phyloP scores from a whole-genome alignment of 306 rosid genomes.

The Trifolium dubium region DNA sequence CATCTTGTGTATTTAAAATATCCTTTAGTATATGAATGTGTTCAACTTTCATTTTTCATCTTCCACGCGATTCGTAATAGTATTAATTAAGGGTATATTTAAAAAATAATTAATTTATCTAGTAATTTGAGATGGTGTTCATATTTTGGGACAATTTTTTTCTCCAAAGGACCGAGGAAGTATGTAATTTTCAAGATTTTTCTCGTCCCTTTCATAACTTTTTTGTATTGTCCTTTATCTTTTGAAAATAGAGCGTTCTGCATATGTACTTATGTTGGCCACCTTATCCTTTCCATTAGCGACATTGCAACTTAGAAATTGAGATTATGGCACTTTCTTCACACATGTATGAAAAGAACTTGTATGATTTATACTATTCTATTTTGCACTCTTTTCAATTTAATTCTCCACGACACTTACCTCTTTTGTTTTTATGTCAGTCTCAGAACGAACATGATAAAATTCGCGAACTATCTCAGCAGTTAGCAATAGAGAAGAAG shows the following conservation, averaged over 20 bases:
- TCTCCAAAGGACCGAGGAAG: too few relatives aligned
- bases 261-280: background rate
- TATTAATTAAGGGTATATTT: too few relatives aligned
- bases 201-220: too few relatives aligned
- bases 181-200: too few relatives aligned
- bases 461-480: constrained; percentile 87
- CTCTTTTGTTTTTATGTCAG: constrained; percentile 30
- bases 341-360: constrained; percentile 1
- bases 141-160: too few relatives aligned
- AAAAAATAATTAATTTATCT: too few relatives aligned
- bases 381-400: constrained; percentile 2
- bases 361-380: constrained; percentile 17
- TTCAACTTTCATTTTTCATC: too few relatives aligned
- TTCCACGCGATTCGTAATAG: too few relatives aligned
- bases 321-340: background rate
- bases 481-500: constrained; percentile 82
- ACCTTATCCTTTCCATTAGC: constrained; percentile 11
- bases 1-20: too few relatives aligned
- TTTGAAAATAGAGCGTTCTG: constrained; percentile 12
- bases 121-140: too few relatives aligned
- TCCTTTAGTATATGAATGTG: too few relatives aligned
- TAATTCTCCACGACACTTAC: constrained; percentile 14
- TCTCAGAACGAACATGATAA: constrained; percentile 85
- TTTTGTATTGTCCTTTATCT: too few relatives aligned
- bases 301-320: background rate